Conservation (phyloP, 148 eudicot genomes). For the Rhododendron mucronatum region DNA sequence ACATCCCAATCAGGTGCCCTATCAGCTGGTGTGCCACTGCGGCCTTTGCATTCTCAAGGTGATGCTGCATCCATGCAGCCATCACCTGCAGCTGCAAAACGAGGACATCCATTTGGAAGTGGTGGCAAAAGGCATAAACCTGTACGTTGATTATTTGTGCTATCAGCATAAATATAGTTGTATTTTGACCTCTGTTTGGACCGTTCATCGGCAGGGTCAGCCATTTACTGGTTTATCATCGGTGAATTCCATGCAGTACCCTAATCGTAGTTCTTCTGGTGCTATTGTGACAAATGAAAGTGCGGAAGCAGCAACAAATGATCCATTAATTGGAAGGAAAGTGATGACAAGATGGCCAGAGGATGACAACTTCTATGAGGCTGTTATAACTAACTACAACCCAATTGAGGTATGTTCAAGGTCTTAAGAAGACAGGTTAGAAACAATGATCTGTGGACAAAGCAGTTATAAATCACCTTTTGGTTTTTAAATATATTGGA, state of each 20-base stretch:
- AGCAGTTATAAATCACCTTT: not conserved
- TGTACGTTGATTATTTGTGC: conserved; percentile 32
- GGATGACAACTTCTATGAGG: conserved; percentile 87
- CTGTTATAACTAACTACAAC: conserved; percentile 69
- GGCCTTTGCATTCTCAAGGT: conserved; percentile 39
- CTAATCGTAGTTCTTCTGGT: conserved; percentile 37
- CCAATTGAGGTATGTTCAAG: conserved; percentile 54
- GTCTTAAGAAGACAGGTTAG: conserved; percentile 12
- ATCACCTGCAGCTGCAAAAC: conserved; percentile 37
- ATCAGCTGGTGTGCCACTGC: conserved; percentile 36
- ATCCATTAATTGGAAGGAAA: conserved; percentile 68
- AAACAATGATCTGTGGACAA: not conserved
- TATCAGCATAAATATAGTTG: not conserved
- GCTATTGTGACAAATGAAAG: conserved; percentile 35
- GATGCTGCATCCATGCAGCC: conserved; percentile 35
- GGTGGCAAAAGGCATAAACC: conserved; percentile 58
- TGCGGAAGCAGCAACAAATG: conserved; percentile 36
- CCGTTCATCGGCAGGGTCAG: conserved; percentile 28
- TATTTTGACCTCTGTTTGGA: conserved; percentile 1
- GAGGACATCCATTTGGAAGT: conserved; percentile 38
- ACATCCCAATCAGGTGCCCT: conserved; percentile 42
- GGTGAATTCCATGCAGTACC: conserved; percentile 27
- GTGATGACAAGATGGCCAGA: conserved; percentile 94
- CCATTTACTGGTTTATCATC: conserved; percentile 22
- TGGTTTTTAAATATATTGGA: not conserved